Base-by-base conservation (phyloP, 73 alveolate genomes). In the Tetrahymena malaccensis region DNA sequence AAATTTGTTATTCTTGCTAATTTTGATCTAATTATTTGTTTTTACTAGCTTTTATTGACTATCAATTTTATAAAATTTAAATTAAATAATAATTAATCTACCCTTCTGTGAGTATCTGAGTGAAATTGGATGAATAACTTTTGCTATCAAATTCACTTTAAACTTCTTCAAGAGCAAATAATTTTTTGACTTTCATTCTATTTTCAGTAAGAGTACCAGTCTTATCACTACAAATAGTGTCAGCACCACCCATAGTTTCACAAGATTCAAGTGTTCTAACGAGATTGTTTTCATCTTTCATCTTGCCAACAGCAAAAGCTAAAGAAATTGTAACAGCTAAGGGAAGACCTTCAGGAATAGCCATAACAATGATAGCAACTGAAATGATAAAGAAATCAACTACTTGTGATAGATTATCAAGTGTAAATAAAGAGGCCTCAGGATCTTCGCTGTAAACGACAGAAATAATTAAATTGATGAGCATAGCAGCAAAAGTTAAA, bases 311-410 rank as follows among this genome's bases (percentile, higher is more conserved):
- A 25, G 99, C 96, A 96, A 95, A 98, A 84, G 99, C 99, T 83
- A 98, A 95, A 43, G 99, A 97, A 94, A 98, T 97, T 12, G 99
- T 98, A 33, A 98, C 99, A 84, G 99, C 99, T 94, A 98, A 95
- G 40, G 99, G 99, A 25, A 98, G 98, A 84, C 99, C 99, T 96
- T 98, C 99, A 15, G 99, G 99, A 85, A 98, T 98, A 35, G 99
- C 99, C 34, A 98, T 99, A 35, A 98, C 99, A 57, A 98, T 97
- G 55, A 98, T 98, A 31, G 99, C 98, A 93, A 98, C 98, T 38
- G 99, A 99, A 83, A 98, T 98, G 94, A 98, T 98, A 94, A 99
- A 94, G 94, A 96, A 97, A 93, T 98, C 97, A 19, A 99, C 96
- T 34, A 99, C 55, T 43, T 97, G 97, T 94, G 96, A 96, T 16